Conservation (phyloP, 2,329 filamentous ascomycete genomes). For the Fusarium nisikadoi region DNA sequence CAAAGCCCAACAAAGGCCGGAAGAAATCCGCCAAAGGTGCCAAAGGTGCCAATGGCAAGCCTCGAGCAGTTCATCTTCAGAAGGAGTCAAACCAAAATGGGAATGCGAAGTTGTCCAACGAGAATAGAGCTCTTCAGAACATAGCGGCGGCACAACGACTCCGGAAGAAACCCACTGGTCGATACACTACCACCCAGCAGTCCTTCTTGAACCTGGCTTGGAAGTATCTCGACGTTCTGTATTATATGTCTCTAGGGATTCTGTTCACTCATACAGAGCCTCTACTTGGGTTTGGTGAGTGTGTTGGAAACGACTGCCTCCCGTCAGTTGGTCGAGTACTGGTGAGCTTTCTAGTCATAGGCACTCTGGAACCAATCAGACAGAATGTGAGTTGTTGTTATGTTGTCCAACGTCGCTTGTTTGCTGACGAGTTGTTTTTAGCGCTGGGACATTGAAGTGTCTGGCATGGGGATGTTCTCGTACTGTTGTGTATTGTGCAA, state of each 20-base stretch:
- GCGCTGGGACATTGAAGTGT: constrained; percentile 34
- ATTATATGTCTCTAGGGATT: constrained; percentile 3
- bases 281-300: background rate
- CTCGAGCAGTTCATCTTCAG: background rate
- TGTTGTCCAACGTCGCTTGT: background rate
- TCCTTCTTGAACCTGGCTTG: background rate
- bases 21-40: background rate
- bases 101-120: background rate
- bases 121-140: background rate
- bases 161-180: background rate
- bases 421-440: background rate
- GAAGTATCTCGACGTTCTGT: background rate
- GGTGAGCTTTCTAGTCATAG: constrained; percentile 34
- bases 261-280: constrained; percentile 8
- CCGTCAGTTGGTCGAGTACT: constrained; percentile 22
- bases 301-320: background rate
- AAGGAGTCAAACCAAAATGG: background rate
- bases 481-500: constrained; percentile 11
- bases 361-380: constrained; percentile 39
- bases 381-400: constrained; percentile 24
- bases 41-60: background rate
- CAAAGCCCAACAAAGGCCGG: background rate
- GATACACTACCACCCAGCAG: background rate
- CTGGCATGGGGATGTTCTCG: constrained; percentile 30
- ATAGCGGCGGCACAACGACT: background rate